A percentile compares a stretch with the other conserved stretches of the same genome.
phyloP scores from a whole-genome alignment of 73 alveolate genomes.

The Paramecium sonneborni region DNA sequence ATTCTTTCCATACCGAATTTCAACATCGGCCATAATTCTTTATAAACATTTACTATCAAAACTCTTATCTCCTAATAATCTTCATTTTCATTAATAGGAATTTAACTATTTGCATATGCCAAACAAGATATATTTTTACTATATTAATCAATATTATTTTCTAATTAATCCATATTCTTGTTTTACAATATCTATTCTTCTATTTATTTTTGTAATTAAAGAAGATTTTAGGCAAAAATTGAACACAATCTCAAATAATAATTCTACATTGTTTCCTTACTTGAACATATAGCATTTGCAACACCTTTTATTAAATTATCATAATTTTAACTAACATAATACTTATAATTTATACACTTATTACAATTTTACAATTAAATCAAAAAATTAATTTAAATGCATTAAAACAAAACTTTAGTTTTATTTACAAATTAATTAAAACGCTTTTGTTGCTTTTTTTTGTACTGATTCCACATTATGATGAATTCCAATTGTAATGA shows the following conservation, averaged over 20 bases:
- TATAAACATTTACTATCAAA: not conserved
- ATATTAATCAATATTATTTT: not conserved
- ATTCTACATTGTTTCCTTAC: not conserved
- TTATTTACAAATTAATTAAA: not conserved
- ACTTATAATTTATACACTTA: not conserved
- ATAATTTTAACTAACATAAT: not conserved
- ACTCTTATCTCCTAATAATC: not conserved
- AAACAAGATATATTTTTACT: slow-evolving; percentile 21
- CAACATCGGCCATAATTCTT: slow-evolving; percentile 36
- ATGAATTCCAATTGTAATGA: not conserved
- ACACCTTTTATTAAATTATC: slow-evolving; percentile 29
- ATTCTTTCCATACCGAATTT: not conserved
- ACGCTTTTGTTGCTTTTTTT: slow-evolving; percentile 33
- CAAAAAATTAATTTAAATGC: not conserved
- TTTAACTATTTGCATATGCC: not conserved
- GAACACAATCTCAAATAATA: slow-evolving; percentile 20
- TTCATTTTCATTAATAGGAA: not conserved
- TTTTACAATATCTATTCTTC: not conserved
- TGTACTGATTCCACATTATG: not conserved
- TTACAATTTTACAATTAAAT: not conserved
- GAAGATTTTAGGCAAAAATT: not conserved
- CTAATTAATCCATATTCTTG: not conserved
- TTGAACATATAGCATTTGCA: slow-evolving; percentile 43
- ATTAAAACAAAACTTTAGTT: not conserved
- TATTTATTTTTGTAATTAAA: not conserved